Base-by-base conservation (phyloP, 1,139 yeast species). In the Scheffersomyces insectosa region DNA sequence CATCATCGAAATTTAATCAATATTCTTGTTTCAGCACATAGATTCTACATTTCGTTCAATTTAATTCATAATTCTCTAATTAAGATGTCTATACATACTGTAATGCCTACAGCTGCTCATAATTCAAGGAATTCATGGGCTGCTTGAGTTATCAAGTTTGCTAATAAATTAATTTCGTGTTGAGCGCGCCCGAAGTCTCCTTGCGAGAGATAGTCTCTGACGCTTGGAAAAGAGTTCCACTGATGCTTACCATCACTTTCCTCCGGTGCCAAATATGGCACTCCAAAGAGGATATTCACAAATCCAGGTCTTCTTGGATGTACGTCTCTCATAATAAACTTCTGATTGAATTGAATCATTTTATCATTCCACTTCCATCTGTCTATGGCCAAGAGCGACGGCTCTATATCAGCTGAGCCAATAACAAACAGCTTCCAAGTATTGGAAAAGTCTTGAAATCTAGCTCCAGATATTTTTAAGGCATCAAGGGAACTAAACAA, bases 321-420 rank as follows among this genome's bases (percentile, higher is more conserved):
- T 2, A 84, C 82, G 14, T 65, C 70, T 3, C 71, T 65, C 4
- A 32, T 16, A 23, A 83, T 56, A 50, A 86, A 72, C 20, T 72
- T 68, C 51, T 77, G 78, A 50, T 83, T 87, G 44, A 88, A 72
- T 13, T 68, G 65, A 13, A 80, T 65, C 58, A 89, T 65, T 48
- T 81, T 80, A 28, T 82, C 76, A 64, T 91, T 91, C 89, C 95
- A 86, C 47, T 79, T 80, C 85, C 89, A 80, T 55, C 98, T 74
- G 52, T 80, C 82, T 46, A 83, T 77, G 0, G 91, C 78, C 44
- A 86, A 68, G 38, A 85, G 62, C 3, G 89, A 79, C 0, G 96
- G 91, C 57, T 88, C 96, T 6, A 77, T 58, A 1, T 77, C 81
- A 1, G 63, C 60, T 1, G 70, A 54, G 5, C 62, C 62, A 8